Evolutionary conservation across 441 rosid species (phyloP).

Genomic region (Populus hybrid): DNA sequence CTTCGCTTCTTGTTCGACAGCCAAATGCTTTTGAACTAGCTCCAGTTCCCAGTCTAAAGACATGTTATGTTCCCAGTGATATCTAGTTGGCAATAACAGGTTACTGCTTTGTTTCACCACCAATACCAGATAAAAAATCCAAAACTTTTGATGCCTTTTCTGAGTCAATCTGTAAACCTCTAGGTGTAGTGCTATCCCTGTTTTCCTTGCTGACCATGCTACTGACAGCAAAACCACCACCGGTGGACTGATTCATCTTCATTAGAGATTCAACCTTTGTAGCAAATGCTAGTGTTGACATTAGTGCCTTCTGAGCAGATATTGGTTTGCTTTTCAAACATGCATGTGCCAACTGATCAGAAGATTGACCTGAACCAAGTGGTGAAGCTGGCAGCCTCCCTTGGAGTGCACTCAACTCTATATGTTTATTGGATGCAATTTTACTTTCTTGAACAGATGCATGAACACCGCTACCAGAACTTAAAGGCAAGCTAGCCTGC

Average conservation of each 20-base stretch:
- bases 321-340: slow-evolving; percentile 31
- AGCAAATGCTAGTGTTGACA: slow-evolving; percentile 59
- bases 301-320: slow-evolving; percentile 45
- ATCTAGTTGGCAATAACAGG: background rate
- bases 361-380: slow-evolving; percentile 25
- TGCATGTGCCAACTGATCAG: slow-evolving; percentile 23
- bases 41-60: background rate
- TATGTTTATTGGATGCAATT: slow-evolving; percentile 15
- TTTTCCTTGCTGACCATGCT: slow-evolving; percentile 15
- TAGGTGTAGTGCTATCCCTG: slow-evolving; percentile 10
- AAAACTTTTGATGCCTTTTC: slow-evolving; percentile 43
- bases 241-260: slow-evolving; percentile 32
- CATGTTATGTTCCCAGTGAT: background rate
- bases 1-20: background rate
- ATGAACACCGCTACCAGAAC: slow-evolving; percentile 14
- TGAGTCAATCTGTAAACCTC: slow-evolving; percentile 30
- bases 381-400: slow-evolving; percentile 20
- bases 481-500: slow-evolving; percentile 17
- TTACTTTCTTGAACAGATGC: slow-evolving; percentile 26
- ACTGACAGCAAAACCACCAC: slow-evolving; percentile 16
- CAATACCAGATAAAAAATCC: slow-evolving; percentile 47
- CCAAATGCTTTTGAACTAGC: background rate
- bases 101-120: slow-evolving; percentile 25
- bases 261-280: slow-evolving; percentile 49
- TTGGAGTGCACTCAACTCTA: slow-evolving; percentile 16